Evolutionary conservation across 495 filamentous ascomycete species (phyloP).

Genomic region (Penicillium silybi): DNA sequence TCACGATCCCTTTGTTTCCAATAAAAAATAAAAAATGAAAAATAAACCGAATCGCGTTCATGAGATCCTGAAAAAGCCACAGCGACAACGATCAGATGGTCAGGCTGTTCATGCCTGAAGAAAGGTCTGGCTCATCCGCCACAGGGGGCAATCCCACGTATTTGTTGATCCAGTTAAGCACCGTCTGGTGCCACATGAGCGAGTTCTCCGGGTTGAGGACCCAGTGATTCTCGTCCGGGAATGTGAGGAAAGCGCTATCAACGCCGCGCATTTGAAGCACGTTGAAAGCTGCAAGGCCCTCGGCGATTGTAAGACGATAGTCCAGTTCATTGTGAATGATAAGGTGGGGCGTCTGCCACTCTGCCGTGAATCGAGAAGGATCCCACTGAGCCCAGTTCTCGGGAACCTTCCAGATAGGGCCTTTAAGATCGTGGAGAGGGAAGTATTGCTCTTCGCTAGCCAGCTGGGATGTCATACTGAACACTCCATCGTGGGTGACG

Average conservation of each 20-base stretch:
- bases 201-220: constrained; percentile 90
- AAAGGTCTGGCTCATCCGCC: constrained; percentile 22
- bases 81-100: constrained; percentile 13
- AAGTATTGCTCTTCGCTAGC: constrained; percentile 87
- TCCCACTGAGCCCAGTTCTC: constrained; percentile 80
- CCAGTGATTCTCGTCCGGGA: constrained; percentile 86
- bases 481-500: constrained; percentile 88
- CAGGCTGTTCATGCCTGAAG: constrained; percentile 14
- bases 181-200: constrained; percentile 84
- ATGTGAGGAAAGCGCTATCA: constrained; percentile 60
- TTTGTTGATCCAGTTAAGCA: constrained; percentile 86
- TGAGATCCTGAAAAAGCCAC: constrained; percentile 1
- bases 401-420: constrained; percentile 69
- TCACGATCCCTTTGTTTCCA: constrained; percentile 9
- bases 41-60: neutral
- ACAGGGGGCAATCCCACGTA: constrained; percentile 55
- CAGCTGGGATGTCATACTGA: constrained; percentile 71
- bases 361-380: constrained; percentile 60
- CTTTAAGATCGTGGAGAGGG: constrained; percentile 76
- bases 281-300: constrained; percentile 86
- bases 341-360: constrained; percentile 84
- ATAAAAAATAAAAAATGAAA: constrained; percentile 2
- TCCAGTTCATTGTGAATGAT: constrained; percentile 91
- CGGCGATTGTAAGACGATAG: constrained; percentile 78
- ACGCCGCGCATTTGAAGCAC: constrained; percentile 65